Base-by-base conservation (phyloP, 2,329 filamentous ascomycete species). In the Raffaelea deltoideospora region DNA sequence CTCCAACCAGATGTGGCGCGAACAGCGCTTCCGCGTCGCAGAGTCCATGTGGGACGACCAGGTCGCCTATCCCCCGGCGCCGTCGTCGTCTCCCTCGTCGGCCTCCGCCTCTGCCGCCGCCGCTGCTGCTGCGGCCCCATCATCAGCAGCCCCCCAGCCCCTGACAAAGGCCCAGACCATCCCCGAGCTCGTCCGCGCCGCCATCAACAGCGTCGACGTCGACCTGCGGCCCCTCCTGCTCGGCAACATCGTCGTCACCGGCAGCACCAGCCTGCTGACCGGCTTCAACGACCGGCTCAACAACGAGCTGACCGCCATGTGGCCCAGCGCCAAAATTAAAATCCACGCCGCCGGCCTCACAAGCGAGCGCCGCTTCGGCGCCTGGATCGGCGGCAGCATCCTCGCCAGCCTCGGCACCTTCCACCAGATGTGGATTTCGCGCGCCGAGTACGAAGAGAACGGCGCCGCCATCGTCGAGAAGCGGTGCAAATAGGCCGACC, bases 361-460 rank as follows among this genome's bases (percentile, higher is more conserved):
- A 1, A 82, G 79, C 27, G 92, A 98, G 67, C 67, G 92, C 10
- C 45, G 86, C 46, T 96, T 93, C 57, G 87, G 84, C 18, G 78
- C 83, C 34, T 98, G 90, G 88, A 86, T 98, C 47, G 90, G 92
- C 33, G 90, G 90, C 32, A 95, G 86, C 59, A 95, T 98, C 48
- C 64, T 98, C 47, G 87, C 84, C 7, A 95, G 87, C 58, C 59
- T 98, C 60, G 92, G 92, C 10, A 94, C 87, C 13, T 98, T 98
- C 61, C 90, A 98, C 63, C 90, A 98, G 65, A 88, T 98, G 81
- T 98, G 90, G 90, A 92, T 98, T 49, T 88, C 80, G 19, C 84
- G 77, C 58, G 93, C 94, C 66, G 90, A 98, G 64, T 96, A 95
- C 50, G 86, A 95, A 45, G 92, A 98, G 65, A 87, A 94, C 56